These are phyloP conservation scores for Mycosphaerella sp. DNA, from an alignment of 2,329 filamentous ascomycete genomes.

Conservation along the genomic window DNA sequence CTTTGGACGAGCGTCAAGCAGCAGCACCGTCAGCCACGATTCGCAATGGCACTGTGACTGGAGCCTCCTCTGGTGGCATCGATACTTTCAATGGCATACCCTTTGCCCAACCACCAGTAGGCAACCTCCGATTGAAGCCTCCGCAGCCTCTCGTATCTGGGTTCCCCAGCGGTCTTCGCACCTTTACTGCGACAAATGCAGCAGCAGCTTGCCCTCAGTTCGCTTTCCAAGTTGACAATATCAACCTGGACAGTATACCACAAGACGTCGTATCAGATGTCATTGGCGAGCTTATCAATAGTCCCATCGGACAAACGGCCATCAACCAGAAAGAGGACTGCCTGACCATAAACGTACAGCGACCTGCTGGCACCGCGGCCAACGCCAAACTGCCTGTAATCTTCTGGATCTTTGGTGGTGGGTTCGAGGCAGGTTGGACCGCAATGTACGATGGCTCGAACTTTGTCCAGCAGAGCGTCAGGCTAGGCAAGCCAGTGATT, in stretches of 20 bases:
- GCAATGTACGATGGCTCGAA: conserved; percentile 39
- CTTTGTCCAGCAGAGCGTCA: conserved; percentile 39
- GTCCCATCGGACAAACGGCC: conserved; percentile 36
- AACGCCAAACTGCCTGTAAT: conserved; percentile 42
- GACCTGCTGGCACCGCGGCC: conserved; percentile 36
- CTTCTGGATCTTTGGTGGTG: conserved; percentile 47
- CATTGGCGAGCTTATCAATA: conserved; percentile 36
- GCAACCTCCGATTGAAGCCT: conserved; percentile 60
- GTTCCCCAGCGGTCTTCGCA: conserved; percentile 52
- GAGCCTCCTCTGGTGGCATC: conserved; percentile 43
- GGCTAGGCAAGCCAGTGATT: conserved; percentile 58
- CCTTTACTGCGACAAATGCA: conserved; percentile 44
- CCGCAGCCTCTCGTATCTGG: conserved; percentile 55
- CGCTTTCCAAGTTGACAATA: conserved; percentile 24
- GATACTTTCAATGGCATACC: conserved; percentile 71
- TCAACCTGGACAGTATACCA: conserved; percentile 36
- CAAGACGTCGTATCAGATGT: conserved; percentile 25
- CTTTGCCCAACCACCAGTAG: conserved; percentile 64
- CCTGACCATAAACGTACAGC: conserved; percentile 35
- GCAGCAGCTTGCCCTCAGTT: conserved; percentile 68
- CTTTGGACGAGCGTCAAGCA: not conserved
- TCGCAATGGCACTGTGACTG: conserved; percentile 52
- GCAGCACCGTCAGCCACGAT: conserved; percentile 35
- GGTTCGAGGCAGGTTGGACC: conserved; percentile 38
- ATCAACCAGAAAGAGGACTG: conserved; percentile 41